These are phyloP conservation scores for Lenzites betulinus DNA, from an alignment of 768 basidiomycete genomes.

Conservation along the genomic window DNA sequence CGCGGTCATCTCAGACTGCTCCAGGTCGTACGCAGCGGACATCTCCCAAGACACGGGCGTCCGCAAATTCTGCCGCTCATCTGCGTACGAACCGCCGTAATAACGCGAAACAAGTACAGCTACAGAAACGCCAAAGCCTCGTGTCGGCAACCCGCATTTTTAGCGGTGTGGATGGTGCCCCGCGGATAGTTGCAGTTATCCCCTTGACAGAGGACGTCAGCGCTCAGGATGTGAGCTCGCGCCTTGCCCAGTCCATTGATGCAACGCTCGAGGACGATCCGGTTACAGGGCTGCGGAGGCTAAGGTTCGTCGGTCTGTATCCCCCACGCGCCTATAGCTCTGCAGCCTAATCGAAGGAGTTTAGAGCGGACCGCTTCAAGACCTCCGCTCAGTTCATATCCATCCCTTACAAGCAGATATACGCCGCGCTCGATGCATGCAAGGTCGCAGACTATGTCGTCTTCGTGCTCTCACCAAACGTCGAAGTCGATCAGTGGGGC, in stretches of 20 bases:
- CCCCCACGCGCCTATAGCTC: background rate
- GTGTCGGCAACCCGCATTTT: constrained; percentile 78
- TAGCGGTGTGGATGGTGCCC: constrained; percentile 73
- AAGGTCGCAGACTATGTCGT: constrained; percentile 91
- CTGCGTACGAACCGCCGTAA: constrained; percentile 78
- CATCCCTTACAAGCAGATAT: constrained; percentile 70
- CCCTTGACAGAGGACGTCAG: constrained; percentile 74
- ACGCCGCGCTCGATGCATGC: constrained; percentile 79
- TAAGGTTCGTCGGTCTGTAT: constrained; percentile 52
- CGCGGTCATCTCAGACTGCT: background rate
- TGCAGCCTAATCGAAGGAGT: constrained; percentile 1
- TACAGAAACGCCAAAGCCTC: constrained; percentile 67
- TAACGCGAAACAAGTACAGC: constrained; percentile 81
- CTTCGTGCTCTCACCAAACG: constrained; percentile 74
- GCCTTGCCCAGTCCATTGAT: constrained; percentile 63
- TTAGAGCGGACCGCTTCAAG: constrained; percentile 88
- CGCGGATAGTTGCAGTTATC: constrained; percentile 86
- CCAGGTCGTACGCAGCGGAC: constrained; percentile 60
- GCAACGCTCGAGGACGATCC: constrained; percentile 53
- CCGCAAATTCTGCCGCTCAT: constrained; percentile 60
- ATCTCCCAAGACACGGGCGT: constrained; percentile 53
- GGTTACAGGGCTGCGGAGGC: constrained; percentile 59
- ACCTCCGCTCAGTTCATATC: constrained; percentile 88
- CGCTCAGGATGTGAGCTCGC: constrained; percentile 49
- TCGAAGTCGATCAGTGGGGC: constrained; percentile 85